These are phyloP conservation scores for Paracorniculantispora psalliotae DNA, from an alignment of 2,329 filamentous ascomycete species.

Conservation along the genomic window DNA sequence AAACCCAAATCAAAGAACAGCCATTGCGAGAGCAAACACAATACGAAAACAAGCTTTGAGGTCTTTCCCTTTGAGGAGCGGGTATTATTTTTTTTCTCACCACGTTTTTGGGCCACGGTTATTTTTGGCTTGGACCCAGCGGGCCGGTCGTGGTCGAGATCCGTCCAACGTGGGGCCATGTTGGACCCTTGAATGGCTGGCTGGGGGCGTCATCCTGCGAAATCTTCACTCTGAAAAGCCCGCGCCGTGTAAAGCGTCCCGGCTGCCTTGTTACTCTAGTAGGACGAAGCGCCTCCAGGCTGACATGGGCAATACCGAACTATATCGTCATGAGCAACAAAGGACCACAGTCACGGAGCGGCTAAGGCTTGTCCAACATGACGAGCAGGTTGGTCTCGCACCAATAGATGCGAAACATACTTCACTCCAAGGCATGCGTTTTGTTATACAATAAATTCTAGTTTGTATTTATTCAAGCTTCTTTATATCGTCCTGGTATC, in stretches of 20 bases:
- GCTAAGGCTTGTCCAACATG: no score
- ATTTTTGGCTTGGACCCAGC: neutral
- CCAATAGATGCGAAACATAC: no score
- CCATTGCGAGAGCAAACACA: neutral
- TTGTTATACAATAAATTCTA: neutral
- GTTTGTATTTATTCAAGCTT: conserved; percentile 1
- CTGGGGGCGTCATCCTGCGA: neutral
- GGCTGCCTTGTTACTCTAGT: no score
- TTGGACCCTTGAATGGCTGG: neutral
- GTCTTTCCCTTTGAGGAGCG: neutral
- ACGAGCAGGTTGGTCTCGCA: no score
- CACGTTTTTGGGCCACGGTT: neutral
- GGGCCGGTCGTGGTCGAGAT: conserved; percentile 4
- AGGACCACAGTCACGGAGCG: no score
- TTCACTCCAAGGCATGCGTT: no score
- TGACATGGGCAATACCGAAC: no score
- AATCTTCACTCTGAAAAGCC: neutral
- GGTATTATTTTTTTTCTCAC: neutral
- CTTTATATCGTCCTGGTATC: conserved; percentile 7
- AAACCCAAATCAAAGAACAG: neutral
- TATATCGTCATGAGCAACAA: no score
- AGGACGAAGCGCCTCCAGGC: no score
- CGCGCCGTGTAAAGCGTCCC: no score
- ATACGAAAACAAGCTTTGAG: neutral
- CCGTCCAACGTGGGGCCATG: conserved; percentile 2